Base-by-base conservation (phyloP, 1,284 basidiomycete species). In the Irpex sp. region DNA sequence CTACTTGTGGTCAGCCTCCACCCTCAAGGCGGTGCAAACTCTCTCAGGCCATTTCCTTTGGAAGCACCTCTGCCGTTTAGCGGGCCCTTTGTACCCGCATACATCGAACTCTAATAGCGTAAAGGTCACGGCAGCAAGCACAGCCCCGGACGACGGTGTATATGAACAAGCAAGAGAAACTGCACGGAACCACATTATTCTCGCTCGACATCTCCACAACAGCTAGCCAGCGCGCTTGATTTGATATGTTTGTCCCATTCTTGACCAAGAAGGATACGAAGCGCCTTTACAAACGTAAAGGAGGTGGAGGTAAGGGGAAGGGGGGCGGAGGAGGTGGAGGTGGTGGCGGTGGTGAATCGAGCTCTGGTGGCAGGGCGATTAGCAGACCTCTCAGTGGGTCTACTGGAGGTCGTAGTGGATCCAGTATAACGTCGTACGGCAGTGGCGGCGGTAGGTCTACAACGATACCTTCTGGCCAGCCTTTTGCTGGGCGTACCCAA, bases 401-500 rank as follows among this genome's bases (percentile, higher is more conserved):
- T 7, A 72, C 74, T 6, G 71, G 63, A 1, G 68, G 72, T 4
- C 68, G 36, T 11, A 63, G 66, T 35, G 59, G 63, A 5, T 70
- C 68, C 26, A 26, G 26, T 19, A 75, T 75, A 1, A 67, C 66
- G 15, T 67, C 77, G 0, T 81, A 81, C 61, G 78, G 79, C 2
- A 59, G 55, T 13, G 81, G 81, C 1, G 77, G 76, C 0, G 76
- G 78, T 1, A 67, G 36, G 2, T 26, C 67, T 1, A 58, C 69
- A 1, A 74, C 74, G 0, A 82, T 83, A 31, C 73, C 79, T 0
- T 21, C 69, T n/a, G 80, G 81, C 3, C 73, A 77, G 60, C 63
- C 68, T 1, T 83, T 83, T 65, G 71, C 78, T 5, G 81, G 81
- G 0, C 73, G 81, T 2, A 63, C 67, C 0, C 72, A 71, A 0